These are phyloP conservation scores for Globisporangium uncinulatum DNA, from an alignment of 352 stramenopile species.

Conservation along the genomic window DNA sequence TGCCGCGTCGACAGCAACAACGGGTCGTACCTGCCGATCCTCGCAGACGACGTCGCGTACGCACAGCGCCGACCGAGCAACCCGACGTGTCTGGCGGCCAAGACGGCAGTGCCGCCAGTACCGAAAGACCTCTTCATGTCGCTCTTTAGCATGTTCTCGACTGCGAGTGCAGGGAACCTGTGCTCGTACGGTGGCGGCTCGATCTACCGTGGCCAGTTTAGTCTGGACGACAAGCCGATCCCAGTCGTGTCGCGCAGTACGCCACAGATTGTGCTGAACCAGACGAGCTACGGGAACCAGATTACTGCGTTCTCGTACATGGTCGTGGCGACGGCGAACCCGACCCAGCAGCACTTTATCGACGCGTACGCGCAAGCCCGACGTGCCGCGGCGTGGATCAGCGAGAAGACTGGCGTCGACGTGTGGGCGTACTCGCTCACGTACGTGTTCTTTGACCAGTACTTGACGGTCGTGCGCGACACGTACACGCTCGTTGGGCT, in stretches of 20 bases:
- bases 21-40: slow-evolving; percentile 35
- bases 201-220: slow-evolving; percentile 66
- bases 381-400: slow-evolving; percentile 60
- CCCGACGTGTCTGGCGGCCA: slow-evolving; percentile 36
- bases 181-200: slow-evolving; percentile 59
- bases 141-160: slow-evolving; percentile 67
- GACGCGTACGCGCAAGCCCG: slow-evolving; percentile 49
- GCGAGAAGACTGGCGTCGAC: slow-evolving; percentile 49
- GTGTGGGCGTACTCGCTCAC: slow-evolving; percentile 63
- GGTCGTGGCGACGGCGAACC: slow-evolving; percentile 38
- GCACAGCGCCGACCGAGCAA: slow-evolving; percentile 13
- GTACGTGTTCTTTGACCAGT: slow-evolving; percentile 71
- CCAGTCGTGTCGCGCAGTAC: slow-evolving; percentile 24
- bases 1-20: slow-evolving; percentile 43
- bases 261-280: slow-evolving; percentile 47
- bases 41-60: slow-evolving; percentile 27
- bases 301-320: slow-evolving; percentile 74
- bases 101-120: slow-evolving; percentile 29
- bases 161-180: slow-evolving; percentile 27
- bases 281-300: slow-evolving; percentile 33
- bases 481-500: slow-evolving; percentile 48
- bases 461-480: slow-evolving; percentile 48
- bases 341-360: slow-evolving; percentile 34
- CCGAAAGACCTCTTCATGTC: slow-evolving; percentile 55
- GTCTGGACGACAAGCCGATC: slow-evolving; percentile 49